phyloP scores from a whole-genome alignment of 805 yeast species.

The Wickerhamiella azymoides region DNA sequence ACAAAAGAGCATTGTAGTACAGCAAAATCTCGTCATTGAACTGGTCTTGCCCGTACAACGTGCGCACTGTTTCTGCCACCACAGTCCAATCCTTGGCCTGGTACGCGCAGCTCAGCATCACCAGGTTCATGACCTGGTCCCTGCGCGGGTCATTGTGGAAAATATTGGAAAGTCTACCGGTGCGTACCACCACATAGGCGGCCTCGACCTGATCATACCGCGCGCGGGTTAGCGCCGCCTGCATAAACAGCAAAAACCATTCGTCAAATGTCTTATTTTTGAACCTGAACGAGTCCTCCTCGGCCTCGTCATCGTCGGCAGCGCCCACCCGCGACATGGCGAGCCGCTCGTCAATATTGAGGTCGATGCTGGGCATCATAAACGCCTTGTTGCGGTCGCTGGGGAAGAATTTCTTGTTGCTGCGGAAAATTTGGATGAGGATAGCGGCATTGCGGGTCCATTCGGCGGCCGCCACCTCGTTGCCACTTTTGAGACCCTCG shows the following conservation, averaged over 20 bases:
- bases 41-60: constrained; percentile 52
- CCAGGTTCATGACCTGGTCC: constrained; percentile 46
- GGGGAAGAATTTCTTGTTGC: constrained; percentile 66
- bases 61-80: constrained; percentile 46
- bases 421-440: constrained; percentile 67
- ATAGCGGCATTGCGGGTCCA: constrained; percentile 82
- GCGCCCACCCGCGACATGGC: constrained; percentile 25
- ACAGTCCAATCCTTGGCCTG: constrained; percentile 38
- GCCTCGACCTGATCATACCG: constrained; percentile 44
- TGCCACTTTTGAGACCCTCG: constrained; percentile 35
- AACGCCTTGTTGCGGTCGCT: constrained; percentile 45
- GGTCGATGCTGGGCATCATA: constrained; percentile 11
- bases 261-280: constrained; percentile 62
- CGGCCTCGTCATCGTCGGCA: constrained; percentile 24
- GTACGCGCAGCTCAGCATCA: constrained; percentile 48
- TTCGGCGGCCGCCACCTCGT: constrained; percentile 47
- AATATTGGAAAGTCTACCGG: constrained; percentile 65
- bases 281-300: constrained; percentile 30
- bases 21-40: constrained; percentile 58
- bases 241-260: constrained; percentile 81
- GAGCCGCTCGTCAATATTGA: constrained; percentile 52
- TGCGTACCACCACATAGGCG: constrained; percentile 55
- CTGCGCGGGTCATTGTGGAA: constrained; percentile 53
- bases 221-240: constrained; percentile 55
- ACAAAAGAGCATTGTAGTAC: constrained; percentile 51